phyloP scores from a whole-genome alignment of 2,329 filamentous ascomycete species.

The Scedosporium apiospermum region DNA sequence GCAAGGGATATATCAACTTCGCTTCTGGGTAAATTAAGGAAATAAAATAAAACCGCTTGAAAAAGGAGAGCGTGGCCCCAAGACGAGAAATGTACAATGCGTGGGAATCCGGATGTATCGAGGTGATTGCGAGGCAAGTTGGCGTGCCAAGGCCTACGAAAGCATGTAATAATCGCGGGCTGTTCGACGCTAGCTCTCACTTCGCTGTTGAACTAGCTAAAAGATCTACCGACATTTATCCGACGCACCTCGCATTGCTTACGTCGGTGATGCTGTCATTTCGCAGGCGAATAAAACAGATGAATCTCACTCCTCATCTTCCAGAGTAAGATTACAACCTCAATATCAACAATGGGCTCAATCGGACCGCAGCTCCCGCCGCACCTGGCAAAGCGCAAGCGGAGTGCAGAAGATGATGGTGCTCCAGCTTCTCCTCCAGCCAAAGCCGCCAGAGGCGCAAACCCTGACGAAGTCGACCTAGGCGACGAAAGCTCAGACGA shows the following conservation, averaged over 20 bases:
- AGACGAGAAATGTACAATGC: neutral
- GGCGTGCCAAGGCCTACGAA: neutral
- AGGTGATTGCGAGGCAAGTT: neutral
- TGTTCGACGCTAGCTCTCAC: neutral
- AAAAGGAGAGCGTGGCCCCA: neutral
- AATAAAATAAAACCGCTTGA: neutral
- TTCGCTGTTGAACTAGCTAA: neutral
- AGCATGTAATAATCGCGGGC: neutral
- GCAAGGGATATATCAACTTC: neutral
- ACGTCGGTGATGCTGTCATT: no score
- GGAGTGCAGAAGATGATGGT: conserved; percentile 33
- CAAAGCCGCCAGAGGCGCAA: conserved; percentile 30
- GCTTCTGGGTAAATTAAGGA: neutral
- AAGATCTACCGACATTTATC: conserved; percentile 2
- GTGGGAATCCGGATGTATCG: neutral
- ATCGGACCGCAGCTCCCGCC: conserved; percentile 64
- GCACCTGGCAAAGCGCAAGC: conserved; percentile 55
- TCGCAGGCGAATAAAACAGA: no score
- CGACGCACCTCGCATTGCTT: neutral
- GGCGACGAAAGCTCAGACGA: conserved; percentile 27
- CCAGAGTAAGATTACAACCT: neutral
- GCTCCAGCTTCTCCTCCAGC: conserved; percentile 26
- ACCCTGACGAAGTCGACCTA: conserved; percentile 38
- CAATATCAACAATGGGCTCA: conserved; percentile 46
- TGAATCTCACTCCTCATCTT: neutral